Evolutionary conservation across 1,284 basidiomycete species (phyloP), one percentile per base, ranked within the genome.

Genomic region (Entoloma clypeatum): DNA sequence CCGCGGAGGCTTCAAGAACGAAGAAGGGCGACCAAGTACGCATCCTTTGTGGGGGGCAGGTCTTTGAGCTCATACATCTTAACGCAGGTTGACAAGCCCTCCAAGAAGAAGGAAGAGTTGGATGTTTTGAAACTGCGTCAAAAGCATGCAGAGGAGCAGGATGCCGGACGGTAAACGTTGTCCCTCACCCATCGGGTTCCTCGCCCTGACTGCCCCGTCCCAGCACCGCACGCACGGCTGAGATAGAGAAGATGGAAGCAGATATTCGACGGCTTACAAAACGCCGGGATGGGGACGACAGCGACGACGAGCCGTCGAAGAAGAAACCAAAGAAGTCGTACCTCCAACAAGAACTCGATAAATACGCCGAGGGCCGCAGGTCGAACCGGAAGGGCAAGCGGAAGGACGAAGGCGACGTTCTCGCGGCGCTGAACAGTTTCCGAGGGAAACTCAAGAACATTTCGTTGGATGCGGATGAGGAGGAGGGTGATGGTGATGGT

Each of bases 201-300:
- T 33, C 17, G 26, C 23, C 11, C 8, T 35, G 16, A 13, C 4
- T 17, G 23, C 14, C 21, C 9, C 18, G 19, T 27, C 37, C 3
- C 50, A 91, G 86, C 35, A 72, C 75, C 23, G 66, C 77, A 7
- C 81, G 86, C 18, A 77, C 81, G 56, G 73, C 78, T 4, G 86
- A 94, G 60, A 93, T 96, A 43, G 85, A 81, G 53, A 81, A 78
- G 50, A 88, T 96, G 76, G 88, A 96, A 61, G 82, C 81, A 3
- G 87, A 92, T 39, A 86, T 97, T 43, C 81, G 87, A 18, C 84
- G 78, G 50, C 72, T 93, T 7, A 72, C 74, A 16, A 74, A 74
- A 42, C 71, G 71, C 37, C 71, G 72, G 7, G 69, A 64, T 7
- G 75, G 72, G 1, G 69, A 71, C 7, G 76, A 76, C 38, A 77